Evolutionary conservation across 345 rosid genomes (phyloP).

Genomic region (Cardamine occulta): DNA sequence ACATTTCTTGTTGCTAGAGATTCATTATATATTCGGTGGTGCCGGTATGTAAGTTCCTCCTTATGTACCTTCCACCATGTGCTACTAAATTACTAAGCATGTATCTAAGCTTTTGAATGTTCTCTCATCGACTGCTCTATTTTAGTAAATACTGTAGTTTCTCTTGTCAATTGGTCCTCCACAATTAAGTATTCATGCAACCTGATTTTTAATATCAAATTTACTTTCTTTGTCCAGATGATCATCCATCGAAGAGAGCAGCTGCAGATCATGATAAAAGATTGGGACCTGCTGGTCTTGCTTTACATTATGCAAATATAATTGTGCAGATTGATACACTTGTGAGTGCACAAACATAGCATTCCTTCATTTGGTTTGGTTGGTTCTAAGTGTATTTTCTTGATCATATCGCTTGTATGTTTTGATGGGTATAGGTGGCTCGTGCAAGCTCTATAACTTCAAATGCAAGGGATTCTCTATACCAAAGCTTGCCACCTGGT

Average conservation of each 20-base stretch:
- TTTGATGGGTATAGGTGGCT: slow-evolving; percentile 54
- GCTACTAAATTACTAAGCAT: not conserved
- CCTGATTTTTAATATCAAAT: not conserved
- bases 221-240: slow-evolving; percentile 36
- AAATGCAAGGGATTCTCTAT: slow-evolving; percentile 80
- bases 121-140: not conserved
- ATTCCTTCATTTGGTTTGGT: slow-evolving; percentile 29
- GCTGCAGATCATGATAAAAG: slow-evolving; percentile 47
- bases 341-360: slow-evolving; percentile 53
- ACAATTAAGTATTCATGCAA: not conserved
- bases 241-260: slow-evolving; percentile 41
- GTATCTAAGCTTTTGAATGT: slow-evolving; percentile 19
- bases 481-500: slow-evolving; percentile 82
- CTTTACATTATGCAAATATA: slow-evolving; percentile 82
- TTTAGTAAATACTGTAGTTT: not conserved
- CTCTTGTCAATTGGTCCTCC: slow-evolving; percentile 13
- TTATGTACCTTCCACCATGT: slow-evolving; percentile 30
- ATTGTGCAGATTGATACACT: slow-evolving; percentile 78
- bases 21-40: slow-evolving; percentile 69
- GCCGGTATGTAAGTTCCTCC: slow-evolving; percentile 63
- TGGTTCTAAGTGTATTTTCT: slow-evolving; percentile 21
- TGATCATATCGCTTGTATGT: slow-evolving; percentile 20
- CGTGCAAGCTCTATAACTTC: slow-evolving; percentile 86
- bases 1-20: slow-evolving; percentile 80
- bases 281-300: slow-evolving; percentile 86